Evolutionary conservation across 176 grass and related monocot species (phyloP).

Genomic region (Raddia distichophylla): DNA sequence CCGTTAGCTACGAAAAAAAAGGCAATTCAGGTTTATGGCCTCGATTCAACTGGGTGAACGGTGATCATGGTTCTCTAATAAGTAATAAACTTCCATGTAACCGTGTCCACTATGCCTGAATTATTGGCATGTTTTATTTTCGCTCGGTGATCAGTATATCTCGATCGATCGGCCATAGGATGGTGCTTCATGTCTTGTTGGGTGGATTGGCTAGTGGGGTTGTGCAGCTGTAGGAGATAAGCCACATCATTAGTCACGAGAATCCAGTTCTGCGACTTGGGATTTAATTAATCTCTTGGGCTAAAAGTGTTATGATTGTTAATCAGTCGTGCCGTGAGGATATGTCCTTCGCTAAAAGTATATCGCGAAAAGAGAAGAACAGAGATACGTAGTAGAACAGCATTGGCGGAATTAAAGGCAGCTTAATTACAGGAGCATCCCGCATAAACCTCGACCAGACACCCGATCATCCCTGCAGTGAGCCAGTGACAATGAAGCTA

Average conservation of each 20-base stretch:
- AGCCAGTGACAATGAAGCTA: too few relatives aligned
- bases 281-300: not conserved
- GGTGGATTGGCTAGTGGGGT: not conserved
- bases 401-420: too few relatives aligned
- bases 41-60: too few relatives aligned
- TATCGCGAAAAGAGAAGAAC: not conserved
- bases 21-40: too few relatives aligned
- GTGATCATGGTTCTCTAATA: too few relatives aligned
- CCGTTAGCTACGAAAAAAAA: too few relatives aligned
- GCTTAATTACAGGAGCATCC: too few relatives aligned
- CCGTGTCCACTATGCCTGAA: not conserved
- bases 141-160: not conserved
- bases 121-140: not conserved
- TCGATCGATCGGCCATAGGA: not conserved
- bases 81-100: not conserved
- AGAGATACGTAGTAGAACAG: not conserved
- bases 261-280: conserved; percentile 37
- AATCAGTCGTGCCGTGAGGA: conserved; percentile 6
- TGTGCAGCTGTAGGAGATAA: conserved; percentile 26
- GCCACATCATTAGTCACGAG: conserved; percentile 28
- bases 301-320: conserved; percentile 21
- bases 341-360: conserved; percentile 16
- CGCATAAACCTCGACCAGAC: too few relatives aligned
- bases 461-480: too few relatives aligned
- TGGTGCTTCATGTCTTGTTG: not conserved